Conservation (phyloP, 2,329 filamentous ascomycete species). For the Alternaria arborescens region DNA sequence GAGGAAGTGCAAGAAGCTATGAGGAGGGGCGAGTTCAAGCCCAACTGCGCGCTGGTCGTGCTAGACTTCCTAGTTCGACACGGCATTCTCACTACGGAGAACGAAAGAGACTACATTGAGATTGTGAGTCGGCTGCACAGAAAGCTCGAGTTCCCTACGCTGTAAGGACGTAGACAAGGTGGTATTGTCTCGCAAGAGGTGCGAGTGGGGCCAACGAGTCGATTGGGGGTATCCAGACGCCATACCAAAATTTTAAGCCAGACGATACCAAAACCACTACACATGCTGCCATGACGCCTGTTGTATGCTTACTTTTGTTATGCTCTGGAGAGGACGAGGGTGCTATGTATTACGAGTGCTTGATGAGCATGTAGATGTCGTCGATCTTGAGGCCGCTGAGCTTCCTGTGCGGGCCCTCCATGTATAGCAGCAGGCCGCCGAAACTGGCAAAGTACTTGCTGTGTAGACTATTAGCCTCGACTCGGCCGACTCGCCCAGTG, state of each 20-base stretch:
- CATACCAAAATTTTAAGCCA: conserved; percentile 37
- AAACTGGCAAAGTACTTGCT: conserved; percentile 96
- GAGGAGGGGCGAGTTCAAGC: conserved; percentile 81
- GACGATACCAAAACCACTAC: conserved; percentile 39
- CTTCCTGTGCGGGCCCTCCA: conserved; percentile 96
- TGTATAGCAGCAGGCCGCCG: conserved; percentile 86
- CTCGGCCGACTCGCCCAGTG: not conserved
- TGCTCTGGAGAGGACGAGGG: conserved; percentile 1
- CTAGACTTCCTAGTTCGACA: conserved; percentile 91
- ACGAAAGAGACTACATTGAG: conserved; percentile 80
- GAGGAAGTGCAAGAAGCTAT: conserved; percentile 78
- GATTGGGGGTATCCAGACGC: conserved; percentile 46
- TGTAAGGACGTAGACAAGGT: conserved; percentile 30
- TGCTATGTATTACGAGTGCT: conserved; percentile 70
- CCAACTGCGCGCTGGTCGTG: conserved; percentile 85
- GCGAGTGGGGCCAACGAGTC: conserved; percentile 22
- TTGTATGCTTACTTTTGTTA: conserved; percentile 36
- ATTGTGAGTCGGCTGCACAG: conserved; percentile 80
- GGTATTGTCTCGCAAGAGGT: conserved; percentile 1
- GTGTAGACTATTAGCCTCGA: conserved; percentile 36
- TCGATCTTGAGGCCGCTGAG: conserved; percentile 91
- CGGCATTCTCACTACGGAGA: conserved; percentile 78
- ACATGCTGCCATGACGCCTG: conserved; percentile 40
- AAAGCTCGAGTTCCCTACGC: conserved; percentile 75
- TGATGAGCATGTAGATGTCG: conserved; percentile 90